phyloP scores from a whole-genome alignment of 495 filamentous ascomycete genomes.

The Xylaria intraflava region DNA sequence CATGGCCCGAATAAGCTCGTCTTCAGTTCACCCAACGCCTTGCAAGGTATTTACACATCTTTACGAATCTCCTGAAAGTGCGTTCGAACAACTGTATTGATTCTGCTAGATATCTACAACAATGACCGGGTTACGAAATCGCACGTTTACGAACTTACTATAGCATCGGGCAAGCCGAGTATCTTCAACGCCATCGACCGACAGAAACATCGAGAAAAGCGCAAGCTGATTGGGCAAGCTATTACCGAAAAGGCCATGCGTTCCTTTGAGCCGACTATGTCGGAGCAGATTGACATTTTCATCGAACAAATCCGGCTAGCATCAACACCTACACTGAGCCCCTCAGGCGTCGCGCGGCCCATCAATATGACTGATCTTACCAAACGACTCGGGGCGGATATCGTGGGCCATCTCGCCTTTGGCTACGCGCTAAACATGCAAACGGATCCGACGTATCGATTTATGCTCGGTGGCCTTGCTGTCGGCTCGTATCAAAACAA shows the following conservation, averaged over 20 bases:
- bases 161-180: neutral
- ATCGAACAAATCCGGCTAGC: too few species aligned
- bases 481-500: conserved; percentile 3
- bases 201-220: conserved; percentile 8
- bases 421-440: conserved; percentile 15
- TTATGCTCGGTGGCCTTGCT: neutral
- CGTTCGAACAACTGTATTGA: too few species aligned
- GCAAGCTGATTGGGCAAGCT: conserved; percentile 12
- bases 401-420: conserved; percentile 19
- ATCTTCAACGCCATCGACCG: conserved; percentile 11
- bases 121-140: conserved; percentile 43
- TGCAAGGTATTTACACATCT: conserved; percentile 33
- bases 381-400: conserved; percentile 12
- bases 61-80: conserved; percentile 19
- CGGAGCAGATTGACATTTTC: conserved; percentile 19
- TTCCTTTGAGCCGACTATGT: conserved; percentile 19
- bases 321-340: conserved; percentile 21
- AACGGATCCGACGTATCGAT: conserved; percentile 7
- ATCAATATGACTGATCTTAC: conserved; percentile 12
- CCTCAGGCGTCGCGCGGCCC: conserved; percentile 9
- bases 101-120: conserved; percentile 31
- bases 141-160: conserved; percentile 12
- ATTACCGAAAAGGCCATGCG: conserved; percentile 14
- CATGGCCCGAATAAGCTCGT: conserved; percentile 8
- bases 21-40: conserved; percentile 35